Percentiles rank a stretch among this genome's conserved stretches.
Evolutionary conservation across 2,329 filamentous ascomycete species (phyloP).

Genomic region (Penicillium sp.): DNA sequence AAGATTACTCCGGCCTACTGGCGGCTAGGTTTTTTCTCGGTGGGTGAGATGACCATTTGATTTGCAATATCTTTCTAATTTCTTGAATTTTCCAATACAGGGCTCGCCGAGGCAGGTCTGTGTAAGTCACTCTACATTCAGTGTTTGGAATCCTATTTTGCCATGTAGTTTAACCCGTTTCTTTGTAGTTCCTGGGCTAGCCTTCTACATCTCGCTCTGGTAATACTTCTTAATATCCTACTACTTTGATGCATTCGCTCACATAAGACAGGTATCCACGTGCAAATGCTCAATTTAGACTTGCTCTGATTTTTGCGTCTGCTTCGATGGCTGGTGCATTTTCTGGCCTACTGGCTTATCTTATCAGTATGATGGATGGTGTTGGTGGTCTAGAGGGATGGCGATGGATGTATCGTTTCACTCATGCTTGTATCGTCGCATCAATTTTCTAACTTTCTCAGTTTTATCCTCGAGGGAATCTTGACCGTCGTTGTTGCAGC

Average conservation of each 20-base stretch:
- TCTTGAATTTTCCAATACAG: not conserved
- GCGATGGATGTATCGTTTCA: constrained; percentile 52
- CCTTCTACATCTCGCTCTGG: constrained; percentile 43
- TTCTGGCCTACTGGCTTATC: constrained; percentile 55
- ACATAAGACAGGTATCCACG: constrained; percentile 21
- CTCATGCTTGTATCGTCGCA: constrained; percentile 37
- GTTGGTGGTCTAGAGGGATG: constrained; percentile 54
- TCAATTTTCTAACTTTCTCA: not conserved
- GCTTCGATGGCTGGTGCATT: constrained; percentile 27
- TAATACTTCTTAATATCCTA: constrained; percentile 19
- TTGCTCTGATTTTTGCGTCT: constrained; percentile 45
- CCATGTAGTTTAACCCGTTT: not conserved
- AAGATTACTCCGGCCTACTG: constrained; percentile 49
- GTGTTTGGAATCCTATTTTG: not conserved
- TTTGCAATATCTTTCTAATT: not conserved
- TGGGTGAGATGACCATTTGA: not conserved
- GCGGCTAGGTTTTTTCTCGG: constrained; percentile 49
- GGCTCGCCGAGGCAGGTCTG: constrained; percentile 7
- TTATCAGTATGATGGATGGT: constrained; percentile 57
- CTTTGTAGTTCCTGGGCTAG: constrained; percentile 37
- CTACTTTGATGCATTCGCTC: not conserved
- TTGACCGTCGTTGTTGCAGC: constrained; percentile 61
- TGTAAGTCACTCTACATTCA: not conserved
- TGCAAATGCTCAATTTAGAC: constrained; percentile 39
- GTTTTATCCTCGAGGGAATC: constrained; percentile 42